These are phyloP conservation scores for Babesia gibsoni DNA, from an alignment of 169 alveolate species.

Conservation along the genomic window DNA sequence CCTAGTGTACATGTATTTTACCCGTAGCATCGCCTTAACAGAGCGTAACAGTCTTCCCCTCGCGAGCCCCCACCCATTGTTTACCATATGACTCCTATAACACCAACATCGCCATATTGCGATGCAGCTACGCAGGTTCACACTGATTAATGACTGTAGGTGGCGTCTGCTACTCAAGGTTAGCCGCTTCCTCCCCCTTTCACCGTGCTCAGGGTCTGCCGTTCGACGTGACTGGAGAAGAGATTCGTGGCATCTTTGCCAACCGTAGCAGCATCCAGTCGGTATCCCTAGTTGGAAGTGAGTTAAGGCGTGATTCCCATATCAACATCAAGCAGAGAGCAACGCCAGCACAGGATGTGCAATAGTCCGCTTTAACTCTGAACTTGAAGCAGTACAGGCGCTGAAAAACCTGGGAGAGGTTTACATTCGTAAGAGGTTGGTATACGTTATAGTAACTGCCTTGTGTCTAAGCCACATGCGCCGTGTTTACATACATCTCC, in stretches of 20 bases:
- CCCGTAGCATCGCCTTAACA: too few relatives aligned
- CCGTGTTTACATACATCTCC: not conserved
- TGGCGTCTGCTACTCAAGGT: conserved; percentile 54
- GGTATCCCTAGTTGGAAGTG: conserved; percentile 36
- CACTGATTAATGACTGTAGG: conserved; percentile 7
- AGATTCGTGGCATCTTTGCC: conserved; percentile 1
- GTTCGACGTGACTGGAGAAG: conserved; percentile 39
- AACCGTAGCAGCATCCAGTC: not conserved
- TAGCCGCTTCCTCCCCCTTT: not conserved
- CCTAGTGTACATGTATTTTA: too few relatives aligned
- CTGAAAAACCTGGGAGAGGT: conserved; percentile 20
- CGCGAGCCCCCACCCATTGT: too few relatives aligned
- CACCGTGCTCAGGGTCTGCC: conserved; percentile 55
- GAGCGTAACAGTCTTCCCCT: too few relatives aligned
- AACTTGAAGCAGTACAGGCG: conserved; percentile 51
- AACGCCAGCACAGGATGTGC: conserved; percentile 43
- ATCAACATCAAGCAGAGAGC: not conserved
- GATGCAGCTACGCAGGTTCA: conserved; percentile 21
- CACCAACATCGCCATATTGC: conserved; percentile 4
- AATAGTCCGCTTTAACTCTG: conserved; percentile 40
- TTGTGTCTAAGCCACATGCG: not conserved
- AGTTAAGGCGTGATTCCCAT: not conserved
- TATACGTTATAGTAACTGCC: too few relatives aligned
- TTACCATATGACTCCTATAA: too few relatives aligned
- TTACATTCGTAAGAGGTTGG: conserved; percentile 38